Evolutionary conservation across 2,329 filamentous ascomycete species (phyloP).

Genomic region (Pseudogymnoascus sp.): DNA sequence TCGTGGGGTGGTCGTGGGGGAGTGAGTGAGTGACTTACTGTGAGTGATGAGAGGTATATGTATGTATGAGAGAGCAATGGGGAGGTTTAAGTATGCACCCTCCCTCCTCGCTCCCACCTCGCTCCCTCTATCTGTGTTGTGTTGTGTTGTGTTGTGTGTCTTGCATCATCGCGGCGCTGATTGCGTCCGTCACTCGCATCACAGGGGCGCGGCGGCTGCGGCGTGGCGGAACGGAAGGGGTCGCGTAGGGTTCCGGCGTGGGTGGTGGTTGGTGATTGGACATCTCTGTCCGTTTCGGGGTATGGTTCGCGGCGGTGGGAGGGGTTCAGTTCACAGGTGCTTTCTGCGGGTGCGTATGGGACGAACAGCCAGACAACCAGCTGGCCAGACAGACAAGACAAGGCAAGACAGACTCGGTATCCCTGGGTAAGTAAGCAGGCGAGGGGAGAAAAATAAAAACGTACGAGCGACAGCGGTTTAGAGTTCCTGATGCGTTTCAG

Average conservation of each 20-base stretch:
- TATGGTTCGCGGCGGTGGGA: background rate
- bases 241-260: background rate
- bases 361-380: background rate
- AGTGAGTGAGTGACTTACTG: background rate
- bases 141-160: background rate
- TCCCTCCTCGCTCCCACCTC: background rate
- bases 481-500: background rate
- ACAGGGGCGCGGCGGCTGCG: conserved; percentile 3
- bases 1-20: background rate
- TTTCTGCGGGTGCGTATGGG: background rate
- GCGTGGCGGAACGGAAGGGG: conserved; percentile 5
- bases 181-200: background rate
- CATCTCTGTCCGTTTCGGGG: background rate
- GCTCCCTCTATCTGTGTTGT: background rate
- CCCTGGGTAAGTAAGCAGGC: background rate
- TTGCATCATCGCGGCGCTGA: background rate
- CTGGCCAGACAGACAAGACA: background rate
- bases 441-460: background rate
- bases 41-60: background rate
- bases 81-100: background rate
- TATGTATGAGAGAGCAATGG: background rate
- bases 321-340: background rate
- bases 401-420: background rate
- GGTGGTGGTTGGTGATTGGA: background rate
- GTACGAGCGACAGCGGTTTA: background rate